Base-by-base conservation (phyloP, 1,139 yeast genomes). In the Suhomyces choctaworum region DNA sequence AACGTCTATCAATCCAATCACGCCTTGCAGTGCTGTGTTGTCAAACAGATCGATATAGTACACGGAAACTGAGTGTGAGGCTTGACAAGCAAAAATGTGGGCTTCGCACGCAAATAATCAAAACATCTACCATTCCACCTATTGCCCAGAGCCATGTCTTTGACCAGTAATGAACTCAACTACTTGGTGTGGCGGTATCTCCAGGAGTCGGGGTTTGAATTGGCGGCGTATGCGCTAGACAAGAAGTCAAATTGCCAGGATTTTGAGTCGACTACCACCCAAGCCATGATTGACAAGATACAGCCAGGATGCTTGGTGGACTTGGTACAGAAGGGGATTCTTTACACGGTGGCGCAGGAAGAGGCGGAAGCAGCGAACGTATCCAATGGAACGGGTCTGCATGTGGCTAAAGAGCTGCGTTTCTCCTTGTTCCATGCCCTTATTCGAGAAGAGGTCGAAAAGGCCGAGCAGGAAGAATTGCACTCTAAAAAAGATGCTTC, bases 111-210 rank as follows among this genome's bases (percentile, higher is more conserved):
- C 20, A 14, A 17, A 14, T 7, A 12, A 23, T 7, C 13, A 14
- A 13, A 24, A 7, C 26, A 14, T 24, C 26, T 24, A 8, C 9
- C 11, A 17, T 8, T 17, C n/a, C n/a, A n/a, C n/a, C n/a, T n/a
- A n/a, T n/a, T n/a, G n/a, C n/a, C 6, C 27, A 15, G 13, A 8
- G 11, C 17, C 21, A 88, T 88, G 96, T 82, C 95, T 22, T 67
- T 92, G 36, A 77, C 95, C 5, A 83, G 95, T 44, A 80, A 76
- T 40, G 96, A 90, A 63, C 73, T 92, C 40, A 92, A 92, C 67
- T 90, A 92, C 58, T 73, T 92, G 53, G 78, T 92, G 42, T 92
- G 97, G 96, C 67, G 97, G 47, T 92, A 92, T 56, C 71, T 90
- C 28, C 96, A 88, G 56, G 98, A 92, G 57, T 73, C 87, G 6